A percentile compares a stretch with the other conserved stretches of the same genome.
phyloP scores from a whole-genome alignment of 1,284 basidiomycete genomes.

The Fomitopsis schrenkii region DNA sequence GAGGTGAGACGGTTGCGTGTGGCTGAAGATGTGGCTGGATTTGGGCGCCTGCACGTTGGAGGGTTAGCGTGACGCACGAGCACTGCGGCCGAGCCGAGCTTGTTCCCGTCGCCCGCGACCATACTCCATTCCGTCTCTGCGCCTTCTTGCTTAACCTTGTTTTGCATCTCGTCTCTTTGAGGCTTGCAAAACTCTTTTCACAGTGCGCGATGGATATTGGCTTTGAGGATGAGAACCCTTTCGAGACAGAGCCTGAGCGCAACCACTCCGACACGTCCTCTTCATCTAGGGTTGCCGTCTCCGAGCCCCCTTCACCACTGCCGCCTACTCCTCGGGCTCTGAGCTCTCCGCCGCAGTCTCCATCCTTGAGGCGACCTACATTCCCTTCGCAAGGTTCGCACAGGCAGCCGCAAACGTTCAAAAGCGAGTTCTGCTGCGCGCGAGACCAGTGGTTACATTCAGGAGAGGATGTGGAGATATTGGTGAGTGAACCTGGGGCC shows the following conservation, averaged over 20 bases:
- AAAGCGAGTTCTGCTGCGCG: conserved; percentile 72
- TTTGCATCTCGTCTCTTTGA: not conserved
- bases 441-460: conserved; percentile 74
- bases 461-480: conserved; percentile 75
- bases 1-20: not conserved
- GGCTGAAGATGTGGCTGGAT: not conserved
- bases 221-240: conserved; percentile 73
- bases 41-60: not conserved
- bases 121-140: not conserved
- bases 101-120: not conserved
- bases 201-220: not conserved
- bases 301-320: conserved; percentile 60
- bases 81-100: not conserved
- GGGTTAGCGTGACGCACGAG: not conserved
- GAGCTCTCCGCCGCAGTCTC: conserved; percentile 23
- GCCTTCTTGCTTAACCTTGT: not conserved
- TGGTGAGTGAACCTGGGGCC: conserved; percentile 41
- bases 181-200: not conserved
- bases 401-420: conserved; percentile 47
- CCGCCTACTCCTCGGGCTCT: conserved; percentile 34
- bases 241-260: conserved; percentile 60
- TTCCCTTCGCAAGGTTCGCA: conserved; percentile 55
- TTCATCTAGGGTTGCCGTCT: conserved; percentile 55
- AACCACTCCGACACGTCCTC: conserved; percentile 64
- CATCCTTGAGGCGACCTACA: conserved; percentile 41